These are phyloP conservation scores for Verticillium longisporum DNA, from an alignment of 2,329 filamentous ascomycete genomes.

Conservation along the genomic window DNA sequence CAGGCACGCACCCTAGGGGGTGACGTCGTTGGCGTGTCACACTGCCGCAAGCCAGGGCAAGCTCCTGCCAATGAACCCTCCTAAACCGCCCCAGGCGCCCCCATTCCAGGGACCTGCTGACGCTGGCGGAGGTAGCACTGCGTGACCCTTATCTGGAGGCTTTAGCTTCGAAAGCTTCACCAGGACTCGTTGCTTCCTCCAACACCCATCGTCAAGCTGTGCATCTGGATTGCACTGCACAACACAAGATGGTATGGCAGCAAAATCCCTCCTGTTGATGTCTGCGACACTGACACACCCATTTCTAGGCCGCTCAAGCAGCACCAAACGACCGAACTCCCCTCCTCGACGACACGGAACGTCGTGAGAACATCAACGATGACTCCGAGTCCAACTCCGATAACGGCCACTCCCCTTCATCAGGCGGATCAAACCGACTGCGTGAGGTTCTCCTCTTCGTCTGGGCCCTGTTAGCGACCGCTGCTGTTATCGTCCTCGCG, in stretches of 20 bases:
- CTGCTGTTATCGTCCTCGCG: slow-evolving; percentile 69
- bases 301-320: background rate
- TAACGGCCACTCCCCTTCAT: background rate
- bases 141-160: background rate
- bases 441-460: slow-evolving; percentile 70
- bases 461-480: slow-evolving; percentile 79
- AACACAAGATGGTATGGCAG: background rate
- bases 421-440: slow-evolving; percentile 33
- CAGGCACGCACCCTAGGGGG: background rate
- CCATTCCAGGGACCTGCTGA: background rate
- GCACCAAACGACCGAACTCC: slow-evolving; percentile 28
- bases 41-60: background rate
- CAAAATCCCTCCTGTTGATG: background rate
- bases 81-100: background rate
- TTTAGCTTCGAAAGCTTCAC: background rate
- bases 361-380: slow-evolving; percentile 13
- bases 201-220: background rate
- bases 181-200: background rate
- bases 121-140: background rate
- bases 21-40: background rate
- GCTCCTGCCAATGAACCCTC: background rate
- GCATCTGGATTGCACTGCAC: background rate
- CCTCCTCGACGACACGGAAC: slow-evolving; percentile 29
- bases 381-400: slow-evolving; percentile 10
- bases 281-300: background rate